Evolutionary conservation across 768 basidiomycete genomes (phyloP).

Genomic region (Pholiota molesta): DNA sequence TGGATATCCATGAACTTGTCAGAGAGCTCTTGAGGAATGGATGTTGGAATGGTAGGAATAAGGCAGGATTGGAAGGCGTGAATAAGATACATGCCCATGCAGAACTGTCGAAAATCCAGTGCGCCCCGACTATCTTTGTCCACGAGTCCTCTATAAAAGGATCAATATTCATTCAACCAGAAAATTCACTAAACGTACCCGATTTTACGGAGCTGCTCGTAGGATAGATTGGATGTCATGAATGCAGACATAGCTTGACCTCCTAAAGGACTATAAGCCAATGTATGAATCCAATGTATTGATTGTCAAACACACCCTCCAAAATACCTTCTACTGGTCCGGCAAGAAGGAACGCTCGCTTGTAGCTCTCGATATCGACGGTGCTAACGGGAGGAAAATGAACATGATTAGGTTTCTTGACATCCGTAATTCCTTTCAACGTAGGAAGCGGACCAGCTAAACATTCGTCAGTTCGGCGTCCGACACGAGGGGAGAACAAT

Average conservation of each 20-base stretch:
- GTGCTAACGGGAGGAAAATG: constrained; percentile 49
- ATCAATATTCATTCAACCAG: not conserved
- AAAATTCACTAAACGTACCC: constrained; percentile 43
- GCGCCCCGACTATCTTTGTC: constrained; percentile 61
- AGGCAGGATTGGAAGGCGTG: constrained; percentile 37
- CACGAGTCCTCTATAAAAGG: constrained; percentile 53
- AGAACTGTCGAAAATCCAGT: constrained; percentile 69
- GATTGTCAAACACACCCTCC: constrained; percentile 39
- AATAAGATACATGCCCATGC: constrained; percentile 71
- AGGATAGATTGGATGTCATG: constrained; percentile 59
- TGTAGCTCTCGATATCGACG: constrained; percentile 57
- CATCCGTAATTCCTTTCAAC: constrained; percentile 33
- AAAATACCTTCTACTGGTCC: constrained; percentile 57
- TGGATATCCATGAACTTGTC: constrained; percentile 30
- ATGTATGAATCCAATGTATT: not conserved
- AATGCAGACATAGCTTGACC: constrained; percentile 66
- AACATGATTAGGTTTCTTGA: constrained; percentile 26
- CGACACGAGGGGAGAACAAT: not conserved
- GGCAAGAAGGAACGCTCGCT: constrained; percentile 51
- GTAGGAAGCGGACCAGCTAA: constrained; percentile 56
- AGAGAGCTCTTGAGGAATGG: constrained; percentile 33
- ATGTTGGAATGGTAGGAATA: constrained; percentile 32
- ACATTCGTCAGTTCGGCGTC: constrained; percentile 4
- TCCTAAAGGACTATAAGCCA: constrained; percentile 33
- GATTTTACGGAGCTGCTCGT: constrained; percentile 61